Percentiles rank a stretch among this genome's conserved stretches.
Evolutionary conservation across 106 monocot species (phyloP).

Genomic region (Dendrobium huoshanense): DNA sequence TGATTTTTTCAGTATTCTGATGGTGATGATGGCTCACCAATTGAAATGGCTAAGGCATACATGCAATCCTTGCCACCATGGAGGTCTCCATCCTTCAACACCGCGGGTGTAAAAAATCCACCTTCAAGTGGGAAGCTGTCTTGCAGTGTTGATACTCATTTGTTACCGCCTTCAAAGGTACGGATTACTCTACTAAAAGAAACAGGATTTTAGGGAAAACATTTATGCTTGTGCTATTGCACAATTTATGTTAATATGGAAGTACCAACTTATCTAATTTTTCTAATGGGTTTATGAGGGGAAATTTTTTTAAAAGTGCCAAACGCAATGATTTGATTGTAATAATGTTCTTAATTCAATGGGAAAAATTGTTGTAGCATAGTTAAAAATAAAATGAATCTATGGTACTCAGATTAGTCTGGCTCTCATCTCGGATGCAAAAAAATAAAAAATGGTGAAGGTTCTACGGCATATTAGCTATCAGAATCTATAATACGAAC

Average conservation of each 20-base stretch:
- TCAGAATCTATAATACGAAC: background rate
- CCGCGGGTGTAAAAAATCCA: constrained; percentile 17
- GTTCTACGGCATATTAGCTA: background rate
- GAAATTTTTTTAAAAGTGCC: background rate
- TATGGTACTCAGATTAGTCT: background rate
- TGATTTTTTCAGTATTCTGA: constrained; percentile 26
- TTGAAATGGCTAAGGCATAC: constrained; percentile 60
- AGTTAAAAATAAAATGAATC: background rate
- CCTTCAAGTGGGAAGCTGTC: constrained; percentile 10
- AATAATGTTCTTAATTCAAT: background rate
- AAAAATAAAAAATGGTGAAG: background rate
- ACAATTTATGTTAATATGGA: constrained; percentile 10
- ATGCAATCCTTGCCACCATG: constrained; percentile 66
- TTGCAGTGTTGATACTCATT: constrained; percentile 6
- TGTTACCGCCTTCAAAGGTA: constrained; percentile 1
- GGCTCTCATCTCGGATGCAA: background rate
- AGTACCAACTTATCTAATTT: constrained; percentile 9
- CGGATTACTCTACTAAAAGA: background rate
- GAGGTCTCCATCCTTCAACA: constrained; percentile 44
- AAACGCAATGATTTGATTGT: background rate
- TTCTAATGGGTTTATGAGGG: background rate
- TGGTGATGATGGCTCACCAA: constrained; percentile 33
- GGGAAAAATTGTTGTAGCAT: background rate
- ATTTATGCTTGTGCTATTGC: background rate
- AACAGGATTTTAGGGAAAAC: constrained; percentile 11